Evolutionary conservation across 148 eudicot genomes (phyloP), one percentile per base, ranked within the genome.

Genomic region (Rhododendron molle): DNA sequence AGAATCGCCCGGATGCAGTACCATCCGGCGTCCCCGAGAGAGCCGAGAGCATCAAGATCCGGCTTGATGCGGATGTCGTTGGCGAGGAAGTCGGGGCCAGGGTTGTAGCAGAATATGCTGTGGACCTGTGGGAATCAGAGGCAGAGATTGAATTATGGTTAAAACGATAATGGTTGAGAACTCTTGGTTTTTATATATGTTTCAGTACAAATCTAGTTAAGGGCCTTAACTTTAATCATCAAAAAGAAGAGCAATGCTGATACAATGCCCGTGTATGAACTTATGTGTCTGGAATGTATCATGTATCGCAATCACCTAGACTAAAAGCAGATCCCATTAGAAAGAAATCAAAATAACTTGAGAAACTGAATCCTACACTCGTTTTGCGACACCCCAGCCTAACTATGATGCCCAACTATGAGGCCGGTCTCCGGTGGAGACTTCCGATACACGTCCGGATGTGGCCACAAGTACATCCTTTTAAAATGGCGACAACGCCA

Each of bases 31-130:
- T 92, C 93, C 7, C 93, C 93, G 0, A 92, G 91, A 8, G 91
- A 92, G 77, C 93, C 92, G 26, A 92, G 92, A 28, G 88, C 87
- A 38, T 92, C 92, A 0, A 92, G 90, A 32, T 90, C 92, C 13
- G 93, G 92, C 81, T 83, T 88, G 36, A 92, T 89, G 0, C 93
- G 93, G 34, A 92, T 92, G 89, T 92, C 89, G 7, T 90, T 90
- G 60, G 82, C 47, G 8, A 92, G 93, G 69, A 92, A 92, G 44
- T 89, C 83, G 0, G 44, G 54, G 20, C 86, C 86, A 1, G 74
- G 89, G 40, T 86, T 83, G 73, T 86, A 92, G 43, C 85, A 85
- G 87, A 90, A 92, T 77, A 54, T 26, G n/a, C 85, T 8, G 84
- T 92, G 90, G 36, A 92, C 73, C 91, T 92, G 91, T 52, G 11